Percentiles rank a stretch among this genome's conserved stretches.
These are phyloP conservation scores for Teunomyces lycoperdinae DNA, from an alignment of 805 yeast genomes.

Conservation along the genomic window DNA sequence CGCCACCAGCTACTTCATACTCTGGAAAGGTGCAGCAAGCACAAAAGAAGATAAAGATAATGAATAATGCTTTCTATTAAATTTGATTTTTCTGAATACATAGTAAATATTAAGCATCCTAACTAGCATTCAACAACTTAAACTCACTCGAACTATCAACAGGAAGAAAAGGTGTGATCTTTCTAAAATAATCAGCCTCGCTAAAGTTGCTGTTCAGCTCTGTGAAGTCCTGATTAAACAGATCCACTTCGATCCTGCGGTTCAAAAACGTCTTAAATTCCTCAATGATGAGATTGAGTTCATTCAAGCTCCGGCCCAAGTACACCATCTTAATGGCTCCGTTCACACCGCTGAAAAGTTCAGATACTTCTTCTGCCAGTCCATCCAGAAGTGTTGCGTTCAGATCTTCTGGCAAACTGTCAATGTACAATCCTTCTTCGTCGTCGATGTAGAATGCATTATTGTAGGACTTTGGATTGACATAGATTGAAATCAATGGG, in stretches of 20 bases:
- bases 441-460: slow-evolving; percentile 28
- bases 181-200: slow-evolving; percentile 34
- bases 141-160: slow-evolving; percentile 32
- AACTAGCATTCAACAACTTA: slow-evolving; percentile 30
- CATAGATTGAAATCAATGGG: slow-evolving; percentile 30
- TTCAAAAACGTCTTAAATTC: slow-evolving; percentile 45
- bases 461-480: slow-evolving; percentile 26
- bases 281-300: slow-evolving; percentile 46
- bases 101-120: neutral
- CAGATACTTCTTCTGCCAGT: neutral
- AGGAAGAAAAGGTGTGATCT: slow-evolving; percentile 38
- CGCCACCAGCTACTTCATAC: slow-evolving; percentile 14
- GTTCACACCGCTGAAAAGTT: neutral
- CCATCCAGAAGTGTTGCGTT: neutral
- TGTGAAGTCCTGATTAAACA: slow-evolving; percentile 13
- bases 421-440: slow-evolving; percentile 21
- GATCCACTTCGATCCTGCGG: slow-evolving; percentile 28
- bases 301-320: slow-evolving; percentile 50
- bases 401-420: slow-evolving; percentile 4
- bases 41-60: neutral
- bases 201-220: slow-evolving; percentile 13
- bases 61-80: neutral
- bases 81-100: too few species aligned
- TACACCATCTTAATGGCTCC: slow-evolving; percentile 20
- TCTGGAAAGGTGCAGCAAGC: slow-evolving; percentile 7